Evolutionary conservation across 345 rosid genomes (phyloP).

Genomic region (Cardiospermum halicacabum): DNA sequence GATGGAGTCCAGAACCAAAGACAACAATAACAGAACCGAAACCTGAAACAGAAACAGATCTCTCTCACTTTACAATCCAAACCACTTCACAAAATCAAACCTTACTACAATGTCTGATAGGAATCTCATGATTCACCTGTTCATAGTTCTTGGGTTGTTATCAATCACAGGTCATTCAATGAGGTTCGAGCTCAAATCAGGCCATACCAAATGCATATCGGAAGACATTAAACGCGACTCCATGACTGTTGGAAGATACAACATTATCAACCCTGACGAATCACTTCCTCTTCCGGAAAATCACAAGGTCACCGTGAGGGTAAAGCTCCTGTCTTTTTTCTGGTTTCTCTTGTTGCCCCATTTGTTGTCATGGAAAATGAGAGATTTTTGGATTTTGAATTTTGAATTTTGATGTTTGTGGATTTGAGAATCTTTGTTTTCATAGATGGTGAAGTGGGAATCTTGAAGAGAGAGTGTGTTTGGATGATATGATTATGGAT

Average conservation of each 20-base stretch:
- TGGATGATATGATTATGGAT: not conserved
- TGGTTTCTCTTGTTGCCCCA: not conserved
- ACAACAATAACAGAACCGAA: not conserved
- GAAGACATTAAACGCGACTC: constrained; percentile 67
- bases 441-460: not conserved
- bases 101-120: constrained; percentile 18
- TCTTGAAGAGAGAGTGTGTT: not conserved
- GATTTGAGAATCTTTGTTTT: not conserved
- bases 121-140: constrained; percentile 1
- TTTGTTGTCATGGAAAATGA: not conserved
- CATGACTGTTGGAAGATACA: constrained; percentile 64
- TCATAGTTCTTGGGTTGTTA: constrained; percentile 24
- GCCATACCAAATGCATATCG: constrained; percentile 60
- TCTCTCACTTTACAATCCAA: not conserved
- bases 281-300: constrained; percentile 49
- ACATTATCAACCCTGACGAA: constrained; percentile 49
- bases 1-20: not conserved
- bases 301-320: constrained; percentile 58
- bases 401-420: not conserved
- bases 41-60: not conserved
- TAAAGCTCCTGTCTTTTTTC: constrained; percentile 12
- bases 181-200: constrained; percentile 64
- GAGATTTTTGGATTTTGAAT: no score
- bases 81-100: not conserved
- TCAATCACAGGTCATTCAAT: constrained; percentile 34